Percentiles rank a stretch among this genome's conserved stretches.
Evolutionary conservation across 73 alveolate species (phyloP).

Genomic region (Blepharisma japonicum): DNA sequence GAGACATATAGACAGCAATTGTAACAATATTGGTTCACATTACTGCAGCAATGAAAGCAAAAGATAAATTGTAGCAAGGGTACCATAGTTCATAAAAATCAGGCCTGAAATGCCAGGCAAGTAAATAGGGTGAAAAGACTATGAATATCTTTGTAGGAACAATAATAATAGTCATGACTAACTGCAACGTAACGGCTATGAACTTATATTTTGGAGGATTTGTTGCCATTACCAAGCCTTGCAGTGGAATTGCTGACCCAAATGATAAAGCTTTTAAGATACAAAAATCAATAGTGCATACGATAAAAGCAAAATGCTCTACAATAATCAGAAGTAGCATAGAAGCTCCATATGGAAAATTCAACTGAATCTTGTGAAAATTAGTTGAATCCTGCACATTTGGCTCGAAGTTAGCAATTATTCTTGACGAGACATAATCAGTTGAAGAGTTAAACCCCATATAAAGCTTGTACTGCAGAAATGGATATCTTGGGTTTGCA

Average conservation of each 20-base stretch:
- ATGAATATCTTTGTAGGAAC: too few relatives aligned
- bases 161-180: too few relatives aligned
- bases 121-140: too few relatives aligned
- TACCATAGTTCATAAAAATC: too few relatives aligned
- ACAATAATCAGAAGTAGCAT: background rate
- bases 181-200: too few relatives aligned
- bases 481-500: conserved; percentile 11
- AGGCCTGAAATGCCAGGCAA: too few relatives aligned
- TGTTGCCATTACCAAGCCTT: too few relatives aligned
- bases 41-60: too few relatives aligned
- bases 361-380: conserved; percentile 10
- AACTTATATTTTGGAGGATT: too few relatives aligned
- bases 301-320: background rate
- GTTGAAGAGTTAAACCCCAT: background rate
- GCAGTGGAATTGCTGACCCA: background rate
- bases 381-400: background rate
- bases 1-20: too few relatives aligned
- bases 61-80: too few relatives aligned
- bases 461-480: background rate
- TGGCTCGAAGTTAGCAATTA: background rate
- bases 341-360: background rate
- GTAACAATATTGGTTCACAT: too few relatives aligned
- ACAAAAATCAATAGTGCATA: background rate
- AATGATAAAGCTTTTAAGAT: background rate
- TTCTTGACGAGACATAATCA: background rate